Evolutionary conservation across 768 basidiomycete genomes (phyloP).

Genomic region (Guyanaporus albipodus): DNA sequence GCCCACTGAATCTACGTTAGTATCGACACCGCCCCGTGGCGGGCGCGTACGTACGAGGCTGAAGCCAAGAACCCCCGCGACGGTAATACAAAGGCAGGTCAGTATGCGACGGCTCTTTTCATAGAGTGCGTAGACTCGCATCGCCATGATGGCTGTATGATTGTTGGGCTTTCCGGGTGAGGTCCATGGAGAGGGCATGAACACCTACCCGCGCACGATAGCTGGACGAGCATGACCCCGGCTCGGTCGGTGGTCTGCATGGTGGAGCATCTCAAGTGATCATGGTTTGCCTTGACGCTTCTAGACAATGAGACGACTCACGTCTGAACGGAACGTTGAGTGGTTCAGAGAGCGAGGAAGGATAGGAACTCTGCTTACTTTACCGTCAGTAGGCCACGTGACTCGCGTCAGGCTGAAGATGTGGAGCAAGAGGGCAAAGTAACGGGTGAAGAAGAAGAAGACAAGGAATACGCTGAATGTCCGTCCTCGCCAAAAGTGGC

Average conservation of each 20-base stretch:
- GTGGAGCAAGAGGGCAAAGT: slow-evolving; percentile 37
- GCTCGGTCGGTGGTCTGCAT: background rate
- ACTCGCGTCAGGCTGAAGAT: slow-evolving; percentile 36
- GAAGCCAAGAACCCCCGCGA: background rate
- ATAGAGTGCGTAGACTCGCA: slow-evolving; percentile 22
- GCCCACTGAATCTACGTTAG: slow-evolving; percentile 11
- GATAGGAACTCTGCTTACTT: background rate
- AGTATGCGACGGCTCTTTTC: slow-evolving; percentile 7
- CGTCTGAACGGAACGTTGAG: slow-evolving; percentile 1
- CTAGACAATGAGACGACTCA: slow-evolving; percentile 1
- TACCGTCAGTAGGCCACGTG: background rate
- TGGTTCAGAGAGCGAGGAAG: background rate
- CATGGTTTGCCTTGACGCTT: background rate
- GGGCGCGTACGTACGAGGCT: slow-evolving; percentile 5
- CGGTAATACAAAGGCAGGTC: background rate
- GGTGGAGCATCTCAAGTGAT: background rate
- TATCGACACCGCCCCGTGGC: background rate
- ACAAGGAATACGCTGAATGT: slow-evolving; percentile 31
- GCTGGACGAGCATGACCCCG: slow-evolving; percentile 7
- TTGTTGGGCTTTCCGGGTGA: background rate
- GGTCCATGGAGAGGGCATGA: background rate
- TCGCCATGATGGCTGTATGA: slow-evolving; percentile 13
- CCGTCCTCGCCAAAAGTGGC: slow-evolving; percentile 39
- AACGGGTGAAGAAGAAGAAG: slow-evolving; percentile 43
- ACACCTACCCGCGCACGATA: slow-evolving; percentile 7